phyloP scores from a whole-genome alignment of 805 yeast species.

The Wickerhamiella occidentalis region DNA sequence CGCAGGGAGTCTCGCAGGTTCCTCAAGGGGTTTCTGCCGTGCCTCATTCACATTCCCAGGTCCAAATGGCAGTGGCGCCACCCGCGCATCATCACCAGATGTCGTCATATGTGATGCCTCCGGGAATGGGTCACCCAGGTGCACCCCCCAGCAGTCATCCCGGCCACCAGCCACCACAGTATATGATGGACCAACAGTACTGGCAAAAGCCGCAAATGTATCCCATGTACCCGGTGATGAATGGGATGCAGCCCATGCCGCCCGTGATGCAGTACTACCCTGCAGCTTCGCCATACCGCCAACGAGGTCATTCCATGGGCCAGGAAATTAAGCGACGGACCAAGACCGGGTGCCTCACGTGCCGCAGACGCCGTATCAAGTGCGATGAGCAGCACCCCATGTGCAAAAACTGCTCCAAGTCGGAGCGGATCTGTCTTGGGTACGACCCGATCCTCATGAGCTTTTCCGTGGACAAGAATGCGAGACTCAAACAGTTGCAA shows the following conservation, averaged over 20 bases:
- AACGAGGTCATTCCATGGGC: conserved; percentile 4
- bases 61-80: neutral
- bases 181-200: conserved; percentile 1
- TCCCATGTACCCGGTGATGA: conserved; percentile 2
- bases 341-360: conserved; percentile 64
- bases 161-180: neutral
- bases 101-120: neutral
- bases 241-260: neutral
- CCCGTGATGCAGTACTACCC: conserved; percentile 4
- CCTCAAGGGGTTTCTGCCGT: no score
- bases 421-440: conserved; percentile 55
- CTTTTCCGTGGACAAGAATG: conserved; percentile 19
- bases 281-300: neutral
- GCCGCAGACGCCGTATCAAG: conserved; percentile 57
- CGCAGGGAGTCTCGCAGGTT: neutral
- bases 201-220: conserved; percentile 6
- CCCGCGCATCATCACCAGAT: neutral
- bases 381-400: conserved; percentile 65
- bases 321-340: conserved; percentile 43
- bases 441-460: conserved; percentile 34
- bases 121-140: neutral
- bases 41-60: no score
- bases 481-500: conserved; percentile 6
- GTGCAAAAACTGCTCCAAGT: conserved; percentile 55
- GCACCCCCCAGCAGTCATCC: no score